Percentiles rank a stretch among this genome's conserved stretches.
Conservation (phyloP, 2,329 filamentous ascomycete species). For the Fusarium coffeatum region DNA sequence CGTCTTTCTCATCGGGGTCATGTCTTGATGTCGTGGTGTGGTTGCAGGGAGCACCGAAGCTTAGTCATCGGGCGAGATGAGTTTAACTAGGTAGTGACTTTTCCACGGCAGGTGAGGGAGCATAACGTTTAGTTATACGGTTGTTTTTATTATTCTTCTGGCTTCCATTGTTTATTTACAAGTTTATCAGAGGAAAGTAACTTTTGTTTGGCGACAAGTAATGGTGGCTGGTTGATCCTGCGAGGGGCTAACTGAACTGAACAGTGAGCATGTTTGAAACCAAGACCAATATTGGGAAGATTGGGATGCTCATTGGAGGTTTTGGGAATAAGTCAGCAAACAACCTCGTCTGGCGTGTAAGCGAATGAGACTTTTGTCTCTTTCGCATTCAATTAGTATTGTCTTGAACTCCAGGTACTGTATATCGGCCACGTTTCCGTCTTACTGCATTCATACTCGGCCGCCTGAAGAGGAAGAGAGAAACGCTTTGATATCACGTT, state of each 20-base stretch:
- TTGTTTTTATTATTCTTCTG: background rate
- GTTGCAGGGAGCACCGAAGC: constrained; percentile 35
- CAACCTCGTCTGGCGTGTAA: constrained; percentile 4
- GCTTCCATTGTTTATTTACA: background rate
- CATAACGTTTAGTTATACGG: background rate
- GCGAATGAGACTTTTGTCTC: background rate
- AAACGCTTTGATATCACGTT: constrained; percentile 1
- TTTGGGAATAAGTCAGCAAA: constrained; percentile 5
- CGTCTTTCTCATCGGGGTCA: constrained; percentile 40
- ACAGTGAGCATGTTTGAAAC: constrained; percentile 19
- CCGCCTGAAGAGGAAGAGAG: background rate
- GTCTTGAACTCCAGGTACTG: background rate
- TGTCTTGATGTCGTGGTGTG: constrained; percentile 45
- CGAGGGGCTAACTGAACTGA: background rate
- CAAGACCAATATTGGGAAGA: constrained; percentile 10
- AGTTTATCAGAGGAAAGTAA: background rate
- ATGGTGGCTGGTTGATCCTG: constrained; percentile 10
- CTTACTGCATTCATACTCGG: background rate
- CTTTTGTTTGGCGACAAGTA: background rate
- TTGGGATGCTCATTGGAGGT: constrained; percentile 16
- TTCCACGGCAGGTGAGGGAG: background rate
- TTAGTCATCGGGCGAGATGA: constrained; percentile 38
- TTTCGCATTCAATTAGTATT: background rate
- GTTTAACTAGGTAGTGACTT: constrained; percentile 5
- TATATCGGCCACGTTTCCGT: background rate